These are phyloP conservation scores for Stagonosporopsis tanaceti DNA, from an alignment of 2,329 filamentous ascomycete species.

Conservation along the genomic window DNA sequence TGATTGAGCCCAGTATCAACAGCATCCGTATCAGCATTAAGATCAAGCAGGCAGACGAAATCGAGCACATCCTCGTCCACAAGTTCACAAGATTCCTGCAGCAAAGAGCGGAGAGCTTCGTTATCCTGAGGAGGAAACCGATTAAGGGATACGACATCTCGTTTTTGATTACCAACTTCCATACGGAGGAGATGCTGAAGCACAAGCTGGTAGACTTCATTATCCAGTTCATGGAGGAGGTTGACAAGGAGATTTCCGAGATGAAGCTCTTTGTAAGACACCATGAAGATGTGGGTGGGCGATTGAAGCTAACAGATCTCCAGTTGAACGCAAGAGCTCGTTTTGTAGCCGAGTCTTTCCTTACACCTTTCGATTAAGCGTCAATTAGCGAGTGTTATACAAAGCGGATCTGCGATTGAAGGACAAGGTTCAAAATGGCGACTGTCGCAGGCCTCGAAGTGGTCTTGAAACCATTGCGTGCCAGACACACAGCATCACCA, in stretches of 20 bases:
- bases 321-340: slow-evolving; percentile 95
- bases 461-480: background rate
- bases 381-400: slow-evolving; percentile 19
- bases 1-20: slow-evolving; percentile 97
- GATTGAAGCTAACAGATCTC: slow-evolving; percentile 38
- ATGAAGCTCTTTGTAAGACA: slow-evolving; percentile 97
- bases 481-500: background rate
- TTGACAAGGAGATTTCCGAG: slow-evolving; percentile 99
- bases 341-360: slow-evolving; percentile 97
- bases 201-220: slow-evolving; percentile 99
- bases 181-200: slow-evolving; percentile 98
- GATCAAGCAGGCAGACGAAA: slow-evolving; percentile 99
- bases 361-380: slow-evolving; percentile 70
- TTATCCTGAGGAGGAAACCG: slow-evolving; percentile 92
- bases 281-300: background rate
- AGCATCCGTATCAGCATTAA: slow-evolving; percentile 96
- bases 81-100: slow-evolving; percentile 98
- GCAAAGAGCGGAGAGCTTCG: slow-evolving; percentile 95
- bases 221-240: slow-evolving; percentile 99
- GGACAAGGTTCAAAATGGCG: background rate
- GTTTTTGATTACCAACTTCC: slow-evolving; percentile 98
- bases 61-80: slow-evolving; percentile 96
- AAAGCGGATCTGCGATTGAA: slow-evolving; percentile 4
- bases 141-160: slow-evolving; percentile 99
- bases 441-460: background rate